Conservation (phyloP, 192 early-diverging fungal species). For the Coemansia sp. region DNA sequence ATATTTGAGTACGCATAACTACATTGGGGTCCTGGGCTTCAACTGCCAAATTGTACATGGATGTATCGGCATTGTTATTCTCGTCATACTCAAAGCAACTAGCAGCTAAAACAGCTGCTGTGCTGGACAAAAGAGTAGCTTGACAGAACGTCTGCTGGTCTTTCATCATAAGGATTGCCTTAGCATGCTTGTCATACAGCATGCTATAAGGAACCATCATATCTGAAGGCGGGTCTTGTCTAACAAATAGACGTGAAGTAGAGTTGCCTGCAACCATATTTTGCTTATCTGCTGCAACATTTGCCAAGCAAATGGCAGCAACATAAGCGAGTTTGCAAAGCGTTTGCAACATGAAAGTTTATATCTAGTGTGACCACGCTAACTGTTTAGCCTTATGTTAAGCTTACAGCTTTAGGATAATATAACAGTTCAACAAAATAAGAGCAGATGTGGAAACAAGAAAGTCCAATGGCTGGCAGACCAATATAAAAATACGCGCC, state of each 20-base stretch:
- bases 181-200: slow-evolving; percentile 1
- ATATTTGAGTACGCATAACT: neutral
- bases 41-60: slow-evolving; percentile 3
- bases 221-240: neutral
- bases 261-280: too few species aligned
- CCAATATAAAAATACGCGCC: too few species aligned
- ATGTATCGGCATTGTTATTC: neutral
- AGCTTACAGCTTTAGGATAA: too few species aligned
- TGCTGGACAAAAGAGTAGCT: slow-evolving; percentile 3
- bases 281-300: too few species aligned
- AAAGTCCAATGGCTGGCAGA: too few species aligned
- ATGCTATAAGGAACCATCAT: neutral
- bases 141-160: slow-evolving; percentile 8
- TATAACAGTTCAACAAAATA: too few species aligned
- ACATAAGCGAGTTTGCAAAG: too few species aligned
- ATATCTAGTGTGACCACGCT: too few species aligned
- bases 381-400: too few species aligned
- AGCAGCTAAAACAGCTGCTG: slow-evolving; percentile 7
- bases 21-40: neutral
- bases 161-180: slow-evolving; percentile 4
- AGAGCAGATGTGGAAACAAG: too few species aligned
- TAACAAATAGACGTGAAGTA: neutral
- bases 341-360: too few species aligned
- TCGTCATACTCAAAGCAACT: slow-evolving; percentile 11
- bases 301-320: too few species aligned